Evolutionary conservation across 2,329 filamentous ascomycete genomes (phyloP), one percentile per base, ranked within the genome.

Genomic region (Trichoderma gracile): DNA sequence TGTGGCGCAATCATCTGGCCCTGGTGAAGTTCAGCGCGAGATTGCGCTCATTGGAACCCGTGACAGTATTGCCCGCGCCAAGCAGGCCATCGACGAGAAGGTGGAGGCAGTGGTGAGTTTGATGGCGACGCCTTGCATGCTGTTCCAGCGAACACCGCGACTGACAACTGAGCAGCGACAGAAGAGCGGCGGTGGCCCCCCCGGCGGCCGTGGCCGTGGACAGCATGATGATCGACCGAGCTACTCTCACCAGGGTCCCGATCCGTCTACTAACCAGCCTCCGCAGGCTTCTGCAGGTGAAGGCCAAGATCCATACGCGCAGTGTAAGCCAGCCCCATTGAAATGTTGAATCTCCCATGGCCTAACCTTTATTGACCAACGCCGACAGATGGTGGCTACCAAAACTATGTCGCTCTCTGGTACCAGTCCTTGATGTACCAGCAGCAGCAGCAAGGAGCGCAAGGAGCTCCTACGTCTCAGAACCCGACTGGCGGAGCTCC

Each of bases 41-140:
- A 96, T 97, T 73, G 91, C 91, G 52, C 83, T 97, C 50, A 89
- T 95, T 68, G 93, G 93, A 67, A 86, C 85, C 43, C 85, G 86
- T 50, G 89, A 92, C 70, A 87, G 91, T 62, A 95, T 97, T 73
- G 86, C 86, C 59, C 86, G 87, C 68, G 93, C 93, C 42, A 96
- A 96, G 79, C 82, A 82, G 70, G 90, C 91, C 49, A 96, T 97
- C 67, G 91, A 92, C 75, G 93, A 96, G 70, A 97, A 97, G 78
- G 92, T 97, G 55, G 92, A 96, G 67, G 89, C 91, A 73, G 92
- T 94, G 75, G 89, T 93, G 85, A 79, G 89, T 84, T 38, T 15
- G 27, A 45, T 12, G 55, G 33, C 9, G 12, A 21, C 8, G 15
- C 50, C 3, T 8, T 27, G 15, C 2, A 15, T 5, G 15, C 5